Percentiles rank a stretch among this genome's conserved stretches.
Conservation (phyloP, 345 rosid species). For the Aquilaria malaccensis region DNA sequence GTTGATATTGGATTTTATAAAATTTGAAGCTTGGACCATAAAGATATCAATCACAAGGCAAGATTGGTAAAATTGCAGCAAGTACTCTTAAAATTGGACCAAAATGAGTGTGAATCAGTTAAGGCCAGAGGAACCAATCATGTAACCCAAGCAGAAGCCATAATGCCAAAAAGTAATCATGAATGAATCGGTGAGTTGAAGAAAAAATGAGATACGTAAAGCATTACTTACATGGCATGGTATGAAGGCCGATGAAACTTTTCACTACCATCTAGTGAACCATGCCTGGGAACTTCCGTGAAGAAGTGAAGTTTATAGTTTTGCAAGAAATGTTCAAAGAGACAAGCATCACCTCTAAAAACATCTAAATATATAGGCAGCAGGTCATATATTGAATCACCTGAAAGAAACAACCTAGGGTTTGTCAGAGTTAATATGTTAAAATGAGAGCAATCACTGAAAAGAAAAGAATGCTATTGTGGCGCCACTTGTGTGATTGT, state of each 20-base stretch:
- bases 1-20: too few relatives aligned
- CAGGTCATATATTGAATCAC: conserved; percentile 72
- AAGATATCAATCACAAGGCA: too few relatives aligned
- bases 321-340: conserved; percentile 57
- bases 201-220: background rate
- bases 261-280: conserved; percentile 22
- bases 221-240: conserved; percentile 72
- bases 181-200: too few relatives aligned
- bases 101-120: too few relatives aligned
- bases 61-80: background rate
- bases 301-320: conserved; percentile 68
- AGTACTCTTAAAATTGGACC: background rate
- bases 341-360: conserved; percentile 63
- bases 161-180: too few relatives aligned
- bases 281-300: conserved; percentile 23
- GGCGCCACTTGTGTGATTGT: too few relatives aligned
- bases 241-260: conserved; percentile 56
- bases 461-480: too few relatives aligned
- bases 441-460: too few relatives aligned
- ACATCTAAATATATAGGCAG: conserved; percentile 79
- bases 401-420: conserved; percentile 32
- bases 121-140: too few relatives aligned
- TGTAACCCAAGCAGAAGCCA: too few relatives aligned
- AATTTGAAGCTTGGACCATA: too few relatives aligned
- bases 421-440: too few relatives aligned